phyloP scores from a whole-genome alignment of 345 rosid genomes.

The Psidium guajava region DNA sequence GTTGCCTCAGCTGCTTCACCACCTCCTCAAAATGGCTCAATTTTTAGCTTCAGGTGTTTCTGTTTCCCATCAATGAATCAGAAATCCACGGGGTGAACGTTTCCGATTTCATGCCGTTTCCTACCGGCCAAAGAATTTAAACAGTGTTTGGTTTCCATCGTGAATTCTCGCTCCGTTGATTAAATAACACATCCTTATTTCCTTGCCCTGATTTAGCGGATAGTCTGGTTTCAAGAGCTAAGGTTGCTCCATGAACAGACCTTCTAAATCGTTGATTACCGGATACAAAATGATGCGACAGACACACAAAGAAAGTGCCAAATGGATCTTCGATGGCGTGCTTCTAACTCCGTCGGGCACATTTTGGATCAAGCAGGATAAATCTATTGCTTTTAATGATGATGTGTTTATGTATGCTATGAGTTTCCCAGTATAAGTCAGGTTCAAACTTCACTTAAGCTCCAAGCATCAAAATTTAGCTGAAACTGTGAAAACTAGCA shows the following conservation, averaged over 20 bases:
- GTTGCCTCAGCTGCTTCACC: conserved; percentile 1
- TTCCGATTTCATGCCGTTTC: background rate
- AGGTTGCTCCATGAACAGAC: background rate
- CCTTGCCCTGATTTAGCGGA: background rate
- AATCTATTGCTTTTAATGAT: background rate
- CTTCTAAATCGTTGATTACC: background rate
- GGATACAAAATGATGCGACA: background rate
- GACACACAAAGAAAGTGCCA: background rate
- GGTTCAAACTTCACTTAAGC: background rate
- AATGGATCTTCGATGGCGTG: background rate
- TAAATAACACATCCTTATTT: background rate
- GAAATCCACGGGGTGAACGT: background rate
- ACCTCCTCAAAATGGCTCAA: conserved; percentile 3
- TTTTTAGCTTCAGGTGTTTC: conserved; percentile 4
- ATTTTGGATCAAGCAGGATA: background rate
- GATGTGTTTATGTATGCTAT: background rate
- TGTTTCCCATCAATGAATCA: background rate
- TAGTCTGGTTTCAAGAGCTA: background rate
- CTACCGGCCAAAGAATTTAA: background rate
- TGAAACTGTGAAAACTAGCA: background rate
- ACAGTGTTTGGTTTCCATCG: background rate
- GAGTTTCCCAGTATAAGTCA: background rate
- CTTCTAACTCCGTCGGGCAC: background rate
- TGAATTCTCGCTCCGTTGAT: background rate
- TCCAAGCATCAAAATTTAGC: background rate